Evolutionary conservation across 2,329 filamentous ascomycete species (phyloP).

Genomic region (Cryphonectria japonica): DNA sequence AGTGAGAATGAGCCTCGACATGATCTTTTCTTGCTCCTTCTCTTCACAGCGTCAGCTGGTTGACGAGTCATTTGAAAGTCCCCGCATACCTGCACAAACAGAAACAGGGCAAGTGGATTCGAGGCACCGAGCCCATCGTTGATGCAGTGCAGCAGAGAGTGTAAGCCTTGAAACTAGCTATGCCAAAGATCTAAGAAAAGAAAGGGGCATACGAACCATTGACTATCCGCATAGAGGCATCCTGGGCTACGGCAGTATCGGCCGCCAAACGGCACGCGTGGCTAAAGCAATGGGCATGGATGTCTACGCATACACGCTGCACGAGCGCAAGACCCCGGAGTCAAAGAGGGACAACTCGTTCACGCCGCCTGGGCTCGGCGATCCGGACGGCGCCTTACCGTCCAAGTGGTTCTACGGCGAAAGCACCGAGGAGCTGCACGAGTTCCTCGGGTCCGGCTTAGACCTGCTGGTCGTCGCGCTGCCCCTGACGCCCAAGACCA

Average conservation of each 20-base stretch:
- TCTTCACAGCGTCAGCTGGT: background rate
- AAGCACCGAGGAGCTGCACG: conserved; percentile 48
- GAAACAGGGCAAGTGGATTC: conserved; percentile 48
- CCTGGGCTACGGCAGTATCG: conserved; percentile 59
- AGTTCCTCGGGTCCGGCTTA: conserved; percentile 54
- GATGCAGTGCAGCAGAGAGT: conserved; percentile 54
- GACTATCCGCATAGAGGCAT: conserved; percentile 45
- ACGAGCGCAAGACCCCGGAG: conserved; percentile 67
- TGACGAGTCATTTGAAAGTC: conserved; percentile 40
- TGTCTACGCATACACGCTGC: conserved; percentile 75
- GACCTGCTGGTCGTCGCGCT: conserved; percentile 57
- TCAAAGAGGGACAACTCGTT: conserved; percentile 67
- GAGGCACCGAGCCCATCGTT: conserved; percentile 38
- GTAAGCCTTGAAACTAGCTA: conserved; percentile 40
- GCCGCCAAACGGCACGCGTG: conserved; percentile 58
- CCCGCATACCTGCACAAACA: conserved; percentile 50
- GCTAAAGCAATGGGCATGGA: conserved; percentile 70
- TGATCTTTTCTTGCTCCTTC: no score
- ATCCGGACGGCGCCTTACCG: conserved; percentile 53
- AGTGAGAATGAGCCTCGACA: background rate
- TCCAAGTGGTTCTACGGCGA: conserved; percentile 55
- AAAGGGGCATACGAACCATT: background rate
- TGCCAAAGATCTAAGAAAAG: background rate
- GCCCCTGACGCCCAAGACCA: conserved; percentile 54
- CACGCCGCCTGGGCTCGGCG: conserved; percentile 68